These are phyloP conservation scores for Sisymbrium irio DNA, from an alignment of 345 rosid species.

Conservation along the genomic window DNA sequence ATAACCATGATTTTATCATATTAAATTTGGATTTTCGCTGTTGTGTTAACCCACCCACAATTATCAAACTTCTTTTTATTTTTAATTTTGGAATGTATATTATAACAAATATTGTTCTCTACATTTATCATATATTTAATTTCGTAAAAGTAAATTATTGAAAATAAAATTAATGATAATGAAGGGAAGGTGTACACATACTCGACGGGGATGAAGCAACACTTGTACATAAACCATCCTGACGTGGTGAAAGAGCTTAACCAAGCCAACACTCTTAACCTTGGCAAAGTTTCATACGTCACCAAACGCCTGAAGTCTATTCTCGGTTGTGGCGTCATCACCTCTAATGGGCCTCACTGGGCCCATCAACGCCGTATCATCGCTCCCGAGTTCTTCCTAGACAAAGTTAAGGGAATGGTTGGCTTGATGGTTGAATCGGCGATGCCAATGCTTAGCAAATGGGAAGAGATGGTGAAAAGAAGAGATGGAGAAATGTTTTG, in stretches of 20 bases:
- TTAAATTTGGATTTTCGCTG: background rate
- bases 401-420: constrained; percentile 80
- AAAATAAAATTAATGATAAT: background rate
- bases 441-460: constrained; percentile 45
- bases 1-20: too few relatives aligned
- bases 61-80: background rate
- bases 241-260: constrained; percentile 76
- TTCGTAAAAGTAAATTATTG: background rate
- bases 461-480: constrained; percentile 45
- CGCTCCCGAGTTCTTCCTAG: constrained; percentile 72
- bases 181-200: constrained; percentile 69
- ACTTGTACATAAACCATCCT: constrained; percentile 62
- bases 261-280: constrained; percentile 47
- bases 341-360: constrained; percentile 71
- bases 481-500: constrained; percentile 25
- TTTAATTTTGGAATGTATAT: background rate
- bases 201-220: constrained; percentile 67
- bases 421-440: constrained; percentile 57
- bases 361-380: constrained; percentile 64
- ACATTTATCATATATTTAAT: background rate
- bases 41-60: background rate
- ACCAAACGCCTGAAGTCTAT: constrained; percentile 57
- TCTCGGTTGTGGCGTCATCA: constrained; percentile 69
- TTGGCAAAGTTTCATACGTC: constrained; percentile 71
- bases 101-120: background rate